A percentile compares a stretch with the other conserved stretches of the same genome.
phyloP scores from a whole-genome alignment of 768 basidiomycete genomes.

The Naganishia antarctica region DNA sequence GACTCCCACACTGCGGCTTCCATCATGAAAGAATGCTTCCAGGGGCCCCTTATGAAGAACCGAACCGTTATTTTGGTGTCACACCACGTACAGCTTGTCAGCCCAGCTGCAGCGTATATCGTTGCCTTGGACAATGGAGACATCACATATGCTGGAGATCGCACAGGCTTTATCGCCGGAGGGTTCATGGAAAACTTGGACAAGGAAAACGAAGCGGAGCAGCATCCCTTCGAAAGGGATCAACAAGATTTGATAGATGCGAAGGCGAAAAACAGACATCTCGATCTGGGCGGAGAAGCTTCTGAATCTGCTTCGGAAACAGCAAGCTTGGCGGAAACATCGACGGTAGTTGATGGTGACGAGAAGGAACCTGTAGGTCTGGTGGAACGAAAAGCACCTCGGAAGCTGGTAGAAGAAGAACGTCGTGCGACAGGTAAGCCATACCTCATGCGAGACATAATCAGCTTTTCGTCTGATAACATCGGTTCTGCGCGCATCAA shows the following conservation, averaged over 20 bases:
- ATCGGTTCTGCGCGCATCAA: not conserved
- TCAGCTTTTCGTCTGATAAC: too few relatives aligned
- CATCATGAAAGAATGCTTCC: constrained; percentile 71
- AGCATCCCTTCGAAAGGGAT: not conserved
- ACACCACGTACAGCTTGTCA: constrained; percentile 85
- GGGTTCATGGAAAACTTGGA: constrained; percentile 64
- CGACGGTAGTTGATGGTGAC: constrained; percentile 38
- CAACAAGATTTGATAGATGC: constrained; percentile 26
- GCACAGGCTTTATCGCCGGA: constrained; percentile 63
- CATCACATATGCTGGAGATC: constrained; percentile 67
- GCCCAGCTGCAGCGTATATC: constrained; percentile 71
- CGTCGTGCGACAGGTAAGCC: constrained; percentile 56
- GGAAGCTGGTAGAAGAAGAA: constrained; percentile 73
- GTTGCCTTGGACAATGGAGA: constrained; percentile 59
- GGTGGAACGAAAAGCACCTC: constrained; percentile 57
- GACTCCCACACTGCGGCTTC: constrained; percentile 81
- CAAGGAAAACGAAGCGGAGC: constrained; percentile 53
- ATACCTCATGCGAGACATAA: too few relatives aligned
- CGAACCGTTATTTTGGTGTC: constrained; percentile 86
- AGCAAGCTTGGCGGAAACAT: constrained; percentile 51
- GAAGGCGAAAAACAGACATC: constrained; percentile 24
- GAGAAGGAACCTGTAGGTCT: constrained; percentile 20
- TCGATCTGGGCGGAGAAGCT: constrained; percentile 31
- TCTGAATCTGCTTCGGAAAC: constrained; percentile 54
- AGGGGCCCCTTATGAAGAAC: constrained; percentile 69